Base-by-base conservation (phyloP, 2,329 filamentous ascomycete species). In the Didymella lethalis region DNA sequence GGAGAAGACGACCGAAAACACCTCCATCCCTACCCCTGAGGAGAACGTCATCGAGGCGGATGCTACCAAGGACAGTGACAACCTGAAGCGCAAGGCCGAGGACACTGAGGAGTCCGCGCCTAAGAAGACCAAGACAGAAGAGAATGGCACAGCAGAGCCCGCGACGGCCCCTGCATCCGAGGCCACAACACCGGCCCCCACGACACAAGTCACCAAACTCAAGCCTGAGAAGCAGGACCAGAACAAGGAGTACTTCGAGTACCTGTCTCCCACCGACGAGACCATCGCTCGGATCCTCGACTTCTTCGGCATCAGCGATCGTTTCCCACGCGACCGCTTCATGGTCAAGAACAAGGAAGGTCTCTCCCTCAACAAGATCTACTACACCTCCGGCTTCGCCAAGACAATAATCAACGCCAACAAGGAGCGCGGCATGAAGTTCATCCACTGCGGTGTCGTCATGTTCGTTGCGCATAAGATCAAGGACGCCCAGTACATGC, bases 391-490 rank as follows among this genome's bases (percentile, higher is more conserved):
- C 34, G 86, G 87, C 4, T 84, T 98, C 12, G 90, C 92, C 23
- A 90, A 93, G 31, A 90, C 94, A 64, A 95, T 99, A 53, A 84
- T 99, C 3, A 86, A 84, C 4, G 85, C 90, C 73, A 99, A 99
- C 75, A 93, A 97, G 77, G 91, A 92, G 43, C 89, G 90, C 28
- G 93, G 93, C 45, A 89, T 98, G 78, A 96, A 95, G 76, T 97
- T 99, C 74, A 91, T 99, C 48, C 95, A 99, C 78, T 94, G 90
- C 49, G 95, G 95, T 64, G 93, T 99, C 32, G 96, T 96, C 81
- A 98, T 98, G 92, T 99, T 96, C 57, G 74, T 77, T 76, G 63
- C 70, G 1, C 74, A 76, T 62, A 73, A 72, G 57, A 95, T 98
- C 83, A 97, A 96, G 82, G 94, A 98, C 77, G 96, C 95, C 81